Evolutionary conservation across 2,329 filamentous ascomycete genomes (phyloP), one percentile per base, ranked within the genome.

Genomic region (Tolypocladium pustulatum): DNA sequence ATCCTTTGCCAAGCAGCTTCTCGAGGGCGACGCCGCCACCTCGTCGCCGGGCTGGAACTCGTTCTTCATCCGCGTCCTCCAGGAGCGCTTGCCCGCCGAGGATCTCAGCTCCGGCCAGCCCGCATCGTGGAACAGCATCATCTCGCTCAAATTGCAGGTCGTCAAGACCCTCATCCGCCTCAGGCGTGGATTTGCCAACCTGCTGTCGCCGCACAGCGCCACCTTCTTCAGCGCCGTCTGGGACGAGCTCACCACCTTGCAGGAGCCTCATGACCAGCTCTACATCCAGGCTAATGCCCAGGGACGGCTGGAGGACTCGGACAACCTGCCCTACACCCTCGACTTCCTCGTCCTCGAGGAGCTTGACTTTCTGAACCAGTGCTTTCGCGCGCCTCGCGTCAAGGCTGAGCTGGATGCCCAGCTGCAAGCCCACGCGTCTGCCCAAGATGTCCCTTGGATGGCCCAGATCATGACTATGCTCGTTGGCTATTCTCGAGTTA

Each of bases 281-380:
- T 99, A 95, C 73, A 90, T 97, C 65, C 81, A 89, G 58, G 86
- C 90, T 63, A 90, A 93, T 65, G 84, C 88, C 53, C 92, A 97
- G 73, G 90, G 91, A 58, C 86, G 93, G 41, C 75, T 97, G 38
- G 92, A 96, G 71, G 92, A 97, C 71, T 84, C 89, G 4, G 93
- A 99, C 70, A 87, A 87, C 49, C 80, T 99, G n/a, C 91, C 93
- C 0, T 97, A 96, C 73, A 96, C 92, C 1, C 79, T 99, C 30
- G 94, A 99, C 73, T 94, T 96, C 68, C 81, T 99, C 56, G 86
- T 97, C 4, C 78, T 97, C 9, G 94, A 99, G 72, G 92, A 97
- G 72, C 80, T 99, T 30, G 94, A 99, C 73, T 92, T 97, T 68
- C 83, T 99, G 70, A 94, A 96, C 73, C 87, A 91, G 59, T 92